These are phyloP conservation scores for Babesia divergens DNA, from an alignment of 169 alveolate species.

Conservation along the genomic window DNA sequence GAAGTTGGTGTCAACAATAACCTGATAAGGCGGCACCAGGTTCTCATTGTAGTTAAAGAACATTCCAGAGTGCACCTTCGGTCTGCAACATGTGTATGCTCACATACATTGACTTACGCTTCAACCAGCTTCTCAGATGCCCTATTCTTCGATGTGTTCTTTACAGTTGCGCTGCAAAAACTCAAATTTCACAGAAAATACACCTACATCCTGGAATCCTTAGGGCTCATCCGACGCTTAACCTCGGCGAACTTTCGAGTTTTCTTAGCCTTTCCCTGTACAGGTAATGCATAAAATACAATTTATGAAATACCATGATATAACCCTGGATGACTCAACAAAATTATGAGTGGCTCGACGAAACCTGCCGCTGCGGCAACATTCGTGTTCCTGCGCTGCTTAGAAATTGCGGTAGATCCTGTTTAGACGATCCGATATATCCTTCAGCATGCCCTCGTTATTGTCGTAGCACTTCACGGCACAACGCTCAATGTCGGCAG, in stretches of 20 bases:
- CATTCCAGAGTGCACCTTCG: conserved; percentile 68
- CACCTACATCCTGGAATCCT: conserved; percentile 75
- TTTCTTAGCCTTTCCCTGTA: conserved; percentile 76
- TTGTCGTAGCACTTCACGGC: conserved; percentile 73
- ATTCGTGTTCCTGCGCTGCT: background rate
- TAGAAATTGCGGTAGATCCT: conserved; percentile 30
- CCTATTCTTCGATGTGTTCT: conserved; percentile 1
- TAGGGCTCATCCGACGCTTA: conserved; percentile 83
- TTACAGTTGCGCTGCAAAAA: conserved; percentile 11
- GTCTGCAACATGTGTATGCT: background rate
- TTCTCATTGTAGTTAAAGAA: conserved; percentile 86
- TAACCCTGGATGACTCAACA: background rate
- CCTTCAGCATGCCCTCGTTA: conserved; percentile 65
- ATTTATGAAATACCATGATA: conserved; percentile 26
- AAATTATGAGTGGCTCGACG: background rate
- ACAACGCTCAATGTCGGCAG: conserved; percentile 72
- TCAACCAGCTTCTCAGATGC: conserved; percentile 19
- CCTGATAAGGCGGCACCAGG: conserved; percentile 96
- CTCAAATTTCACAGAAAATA: background rate
- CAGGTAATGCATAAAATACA: too few relatives aligned
- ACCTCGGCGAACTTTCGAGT: conserved; percentile 90
- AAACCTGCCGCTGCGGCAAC: conserved; percentile 1
- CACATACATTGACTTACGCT: background rate
- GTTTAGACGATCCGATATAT: conserved; percentile 58
- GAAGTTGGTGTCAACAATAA: conserved; percentile 98